A percentile compares a stretch with the other conserved stretches of the same genome.
phyloP scores from a whole-genome alignment of 805 yeast species.

The Candida parachauliodes region DNA sequence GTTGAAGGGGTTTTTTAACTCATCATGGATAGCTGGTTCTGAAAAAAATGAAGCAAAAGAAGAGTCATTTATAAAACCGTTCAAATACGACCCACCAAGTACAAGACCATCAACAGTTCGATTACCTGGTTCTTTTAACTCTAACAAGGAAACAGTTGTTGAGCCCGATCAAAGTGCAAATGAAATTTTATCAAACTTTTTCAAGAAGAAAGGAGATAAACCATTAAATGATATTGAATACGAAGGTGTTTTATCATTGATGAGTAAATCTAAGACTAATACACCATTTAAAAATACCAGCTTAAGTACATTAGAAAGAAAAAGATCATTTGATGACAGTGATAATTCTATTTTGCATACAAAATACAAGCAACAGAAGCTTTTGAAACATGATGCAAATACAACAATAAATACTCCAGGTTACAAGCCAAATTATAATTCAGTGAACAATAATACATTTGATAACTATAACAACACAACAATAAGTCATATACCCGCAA shows the following conservation, averaged over 20 bases:
- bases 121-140: constrained; percentile 5
- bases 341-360: background rate
- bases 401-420: constrained; percentile 28
- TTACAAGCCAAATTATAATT: constrained; percentile 36
- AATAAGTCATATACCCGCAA: constrained; percentile 23
- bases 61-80: constrained; percentile 4
- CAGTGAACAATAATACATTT: constrained; percentile 20
- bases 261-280: constrained; percentile 16
- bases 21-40: constrained; percentile 21
- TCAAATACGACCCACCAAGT: constrained; percentile 10
- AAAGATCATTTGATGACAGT: background rate
- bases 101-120: background rate
- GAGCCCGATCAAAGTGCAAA: constrained; percentile 30
- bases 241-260: constrained; percentile 74
- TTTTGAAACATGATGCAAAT: constrained; percentile 17
- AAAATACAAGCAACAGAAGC: constrained; percentile 9
- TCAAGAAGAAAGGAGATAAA: constrained; percentile 67
- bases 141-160: background rate
- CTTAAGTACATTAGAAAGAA: background rate
- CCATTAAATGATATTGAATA: constrained; percentile 72
- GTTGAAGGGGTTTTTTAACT: constrained; percentile 12
- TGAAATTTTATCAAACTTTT: constrained; percentile 63
- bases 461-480: constrained; percentile 11
- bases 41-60: background rate
- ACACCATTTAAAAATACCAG: constrained; percentile 6